Evolutionary conservation across 192 early-diverging fungal species (phyloP), one percentile per base, ranked within the genome.

Genomic region (Backusella westeae): DNA sequence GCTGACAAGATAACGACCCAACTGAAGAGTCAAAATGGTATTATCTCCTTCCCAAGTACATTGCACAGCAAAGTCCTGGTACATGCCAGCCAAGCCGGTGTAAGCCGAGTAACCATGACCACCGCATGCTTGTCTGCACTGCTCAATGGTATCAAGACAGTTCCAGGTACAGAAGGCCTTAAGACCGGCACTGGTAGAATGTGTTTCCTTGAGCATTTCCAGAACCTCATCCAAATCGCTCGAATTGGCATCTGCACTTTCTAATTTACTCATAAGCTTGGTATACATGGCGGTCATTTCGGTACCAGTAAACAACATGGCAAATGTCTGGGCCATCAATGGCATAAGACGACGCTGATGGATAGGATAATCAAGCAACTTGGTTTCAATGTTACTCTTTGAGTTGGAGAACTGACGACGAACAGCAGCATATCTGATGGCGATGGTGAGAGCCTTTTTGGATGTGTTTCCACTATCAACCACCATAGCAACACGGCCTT

Each of bases 161-260:
- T 91, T 93, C 93, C 95, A 96, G 6, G 96, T 97, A 82, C 94
- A 95, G 79, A 96, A 96, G 52, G 94, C 94, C 84, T 97, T 97
- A 72, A 97, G 86, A 53, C 96, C 96, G 17, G 94, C 94, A 56
- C 90, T 91, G 59, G 96, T 96, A 29, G 94, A 94, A 78, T 97
- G 96, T 23, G 95, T 92, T 79, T 96, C 95, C 86, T 95, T 96
- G 73, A 96, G 88, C 39, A 87, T 87, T 75, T 93, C 92, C 68
- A 96, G 86, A 21, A 91, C 89, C 9, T 89, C 85, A 0, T 82
- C 78, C 21, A 90, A 77, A 38, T 87, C 84, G 63, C 86, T 85
- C 74, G 92, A 90, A 56, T 87, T 87, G 5, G 89, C 86, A 34
- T 85, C 80, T 34, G 92, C 86, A 9, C 81, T 86, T 75, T 93